phyloP scores from a whole-genome alignment of 2,329 filamentous ascomycete species.

The Fusarium tricinctum region DNA sequence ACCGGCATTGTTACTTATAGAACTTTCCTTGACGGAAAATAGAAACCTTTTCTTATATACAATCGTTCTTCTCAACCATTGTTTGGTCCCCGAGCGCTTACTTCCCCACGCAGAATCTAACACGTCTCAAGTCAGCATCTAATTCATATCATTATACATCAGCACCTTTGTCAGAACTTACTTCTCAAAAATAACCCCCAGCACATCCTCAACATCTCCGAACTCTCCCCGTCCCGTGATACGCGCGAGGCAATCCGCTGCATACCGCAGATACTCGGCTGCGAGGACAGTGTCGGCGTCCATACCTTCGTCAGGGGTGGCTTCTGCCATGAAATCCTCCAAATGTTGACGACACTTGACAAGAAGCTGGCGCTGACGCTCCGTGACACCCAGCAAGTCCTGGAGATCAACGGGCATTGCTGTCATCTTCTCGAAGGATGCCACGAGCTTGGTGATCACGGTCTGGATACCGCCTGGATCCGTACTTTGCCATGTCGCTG shows the following conservation, averaged over 20 bases:
- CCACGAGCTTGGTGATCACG: slow-evolving; percentile 77
- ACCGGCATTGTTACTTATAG: slow-evolving; percentile 37
- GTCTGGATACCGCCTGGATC: slow-evolving; percentile 76
- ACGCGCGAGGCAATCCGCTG: slow-evolving; percentile 82
- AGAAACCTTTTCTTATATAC: slow-evolving; percentile 16
- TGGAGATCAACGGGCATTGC: slow-evolving; percentile 78
- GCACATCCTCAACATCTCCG: slow-evolving; percentile 93
- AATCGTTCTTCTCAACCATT: neutral
- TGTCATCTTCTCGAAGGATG: slow-evolving; percentile 79
- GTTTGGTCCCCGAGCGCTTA: slow-evolving; percentile 39
- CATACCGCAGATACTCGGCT: slow-evolving; percentile 87
- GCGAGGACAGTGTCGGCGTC: slow-evolving; percentile 89
- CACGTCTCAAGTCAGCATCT: slow-evolving; percentile 37
- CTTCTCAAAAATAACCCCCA: slow-evolving; percentile 99
- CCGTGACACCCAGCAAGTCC: slow-evolving; percentile 90
- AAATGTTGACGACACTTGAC: slow-evolving; percentile 79
- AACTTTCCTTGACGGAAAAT: slow-evolving; percentile 26
- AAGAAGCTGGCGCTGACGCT: slow-evolving; percentile 87
- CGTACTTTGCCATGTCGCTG: slow-evolving; percentile 34
- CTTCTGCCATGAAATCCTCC: slow-evolving; percentile 77
- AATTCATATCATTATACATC: slow-evolving; percentile 18
- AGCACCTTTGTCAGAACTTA: slow-evolving; percentile 62
- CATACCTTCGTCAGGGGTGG: slow-evolving; percentile 55
- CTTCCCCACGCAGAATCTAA: slow-evolving; percentile 64
- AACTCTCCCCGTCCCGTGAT: slow-evolving; percentile 89